Conservation (phyloP, 2,329 filamentous ascomycete genomes). For the Colletotrichum musicola region DNA sequence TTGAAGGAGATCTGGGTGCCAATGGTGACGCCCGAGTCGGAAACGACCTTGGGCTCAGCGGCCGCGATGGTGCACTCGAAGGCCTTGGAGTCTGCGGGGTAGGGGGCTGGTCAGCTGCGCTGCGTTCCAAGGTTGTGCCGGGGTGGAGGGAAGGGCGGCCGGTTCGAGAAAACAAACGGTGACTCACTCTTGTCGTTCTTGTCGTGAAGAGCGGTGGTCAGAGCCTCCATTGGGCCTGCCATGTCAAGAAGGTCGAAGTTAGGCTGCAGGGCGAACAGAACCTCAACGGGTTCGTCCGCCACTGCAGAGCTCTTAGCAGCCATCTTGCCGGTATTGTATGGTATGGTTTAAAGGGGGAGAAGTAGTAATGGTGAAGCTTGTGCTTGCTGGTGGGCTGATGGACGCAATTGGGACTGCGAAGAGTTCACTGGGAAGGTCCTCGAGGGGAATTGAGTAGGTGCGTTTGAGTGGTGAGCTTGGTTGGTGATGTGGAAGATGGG, state of each 20-base stretch:
- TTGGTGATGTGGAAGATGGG: conserved; percentile 28
- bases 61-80: conserved; percentile 70
- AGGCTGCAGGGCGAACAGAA: conserved; percentile 71
- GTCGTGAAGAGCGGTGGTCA: conserved; percentile 65
- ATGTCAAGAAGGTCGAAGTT: conserved; percentile 72
- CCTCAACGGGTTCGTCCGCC: conserved; percentile 70
- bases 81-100: conserved; percentile 62
- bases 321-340: conserved; percentile 59
- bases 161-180: neutral
- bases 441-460: conserved; percentile 18
- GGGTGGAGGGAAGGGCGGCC: neutral
- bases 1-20: conserved; percentile 82
- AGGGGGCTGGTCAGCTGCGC: conserved; percentile 25
- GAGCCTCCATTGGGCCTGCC: conserved; percentile 66
- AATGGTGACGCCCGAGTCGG: conserved; percentile 75
- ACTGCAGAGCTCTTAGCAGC: conserved; percentile 70
- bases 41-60: conserved; percentile 67
- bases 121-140: neutral
- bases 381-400: conserved; percentile 6
- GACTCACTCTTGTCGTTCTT: conserved; percentile 65
- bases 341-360: conserved; percentile 21
- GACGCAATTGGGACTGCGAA: conserved; percentile 30
- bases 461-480: conserved; percentile 37
- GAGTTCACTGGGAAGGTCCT: conserved; percentile 5
- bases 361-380: conserved; percentile 20